Conservation (phyloP, 257 asterid genomes). For the Eucommia ulmoides region DNA sequence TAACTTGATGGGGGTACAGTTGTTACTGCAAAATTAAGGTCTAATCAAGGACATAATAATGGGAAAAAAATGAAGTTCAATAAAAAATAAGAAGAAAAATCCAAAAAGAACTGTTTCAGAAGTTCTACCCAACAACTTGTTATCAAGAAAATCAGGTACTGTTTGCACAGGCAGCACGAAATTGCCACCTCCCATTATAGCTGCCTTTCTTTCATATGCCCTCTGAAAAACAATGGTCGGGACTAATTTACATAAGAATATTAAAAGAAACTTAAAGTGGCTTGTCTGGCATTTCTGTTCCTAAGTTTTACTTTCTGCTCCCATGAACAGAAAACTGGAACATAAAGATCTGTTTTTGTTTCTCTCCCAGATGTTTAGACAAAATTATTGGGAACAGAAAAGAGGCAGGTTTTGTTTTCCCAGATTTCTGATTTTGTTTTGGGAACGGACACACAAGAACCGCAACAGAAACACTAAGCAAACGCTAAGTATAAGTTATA, state of each 20-base stretch:
- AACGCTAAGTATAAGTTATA: too few relatives aligned
- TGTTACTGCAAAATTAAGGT: conserved; percentile 34
- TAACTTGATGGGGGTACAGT: conserved; percentile 81
- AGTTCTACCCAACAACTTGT: conserved; percentile 44
- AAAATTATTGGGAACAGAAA: too few relatives aligned
- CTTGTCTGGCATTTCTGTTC: too few relatives aligned
- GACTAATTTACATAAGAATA: background rate
- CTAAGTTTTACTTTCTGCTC: too few relatives aligned
- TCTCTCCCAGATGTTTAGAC: too few relatives aligned
- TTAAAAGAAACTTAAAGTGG: background rate
- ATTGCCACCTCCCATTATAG: conserved; percentile 88
- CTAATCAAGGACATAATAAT: too few relatives aligned
- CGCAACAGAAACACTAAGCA: too few relatives aligned
- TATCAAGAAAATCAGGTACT: conserved; percentile 61
- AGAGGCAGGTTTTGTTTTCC: too few relatives aligned
- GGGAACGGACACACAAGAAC: too few relatives aligned
- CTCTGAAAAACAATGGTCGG: conserved; percentile 30
- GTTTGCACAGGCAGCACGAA: conserved; percentile 84
- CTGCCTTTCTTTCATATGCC: conserved; percentile 63
- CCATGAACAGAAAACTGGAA: too few relatives aligned
- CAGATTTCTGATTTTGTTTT: too few relatives aligned
- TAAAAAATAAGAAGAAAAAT: conserved; percentile 6
- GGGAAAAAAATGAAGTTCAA: conserved; percentile 10
- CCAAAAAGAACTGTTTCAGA: background rate
- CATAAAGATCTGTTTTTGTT: too few relatives aligned